phyloP scores from a whole-genome alignment of 805 yeast species.

The Scheffersomyces ergatensis region DNA sequence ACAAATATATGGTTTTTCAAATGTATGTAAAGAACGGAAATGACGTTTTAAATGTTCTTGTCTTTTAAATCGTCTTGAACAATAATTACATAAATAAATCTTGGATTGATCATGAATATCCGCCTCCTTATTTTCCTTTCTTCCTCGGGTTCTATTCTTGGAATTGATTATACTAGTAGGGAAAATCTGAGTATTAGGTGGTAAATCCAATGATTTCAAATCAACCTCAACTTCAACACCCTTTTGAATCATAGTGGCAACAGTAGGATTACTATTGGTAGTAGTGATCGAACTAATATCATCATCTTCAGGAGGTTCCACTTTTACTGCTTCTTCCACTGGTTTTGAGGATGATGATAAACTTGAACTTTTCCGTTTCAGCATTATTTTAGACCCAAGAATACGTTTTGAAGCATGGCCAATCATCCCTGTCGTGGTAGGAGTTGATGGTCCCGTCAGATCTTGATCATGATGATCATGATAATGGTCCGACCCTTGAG shows the following conservation, averaged over 20 bases:
- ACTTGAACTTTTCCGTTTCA: conserved; percentile 19
- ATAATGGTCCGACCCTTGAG: neutral
- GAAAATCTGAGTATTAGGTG: conserved; percentile 35
- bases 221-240: conserved; percentile 41
- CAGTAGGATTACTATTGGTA: conserved; percentile 7
- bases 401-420: conserved; percentile 38
- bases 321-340: no score
- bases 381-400: conserved; percentile 35
- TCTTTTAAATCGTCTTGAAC: conserved; percentile 65
- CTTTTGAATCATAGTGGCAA: conserved; percentile 17
- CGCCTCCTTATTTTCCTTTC: conserved; percentile 61
- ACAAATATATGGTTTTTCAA: conserved; percentile 70
- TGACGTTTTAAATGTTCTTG: conserved; percentile 79
- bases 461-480: conserved; percentile 1
- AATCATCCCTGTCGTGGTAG: conserved; percentile 14
- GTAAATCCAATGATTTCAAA: conserved; percentile 36
- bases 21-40: conserved; percentile 67
- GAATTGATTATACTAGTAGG: conserved; percentile 31
- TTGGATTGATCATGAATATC: conserved; percentile 50
- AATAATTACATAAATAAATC: conserved; percentile 61
- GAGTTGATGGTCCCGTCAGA: neutral
- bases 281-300: neutral
- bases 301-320: neutral
- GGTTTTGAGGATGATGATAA: no score
- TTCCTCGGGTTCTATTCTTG: conserved; percentile 50